Percentiles rank a stretch among this genome's conserved stretches.
These are phyloP conservation scores for Aspergillus coremiiformis DNA, from an alignment of 495 filamentous ascomycete genomes.

Conservation along the genomic window DNA sequence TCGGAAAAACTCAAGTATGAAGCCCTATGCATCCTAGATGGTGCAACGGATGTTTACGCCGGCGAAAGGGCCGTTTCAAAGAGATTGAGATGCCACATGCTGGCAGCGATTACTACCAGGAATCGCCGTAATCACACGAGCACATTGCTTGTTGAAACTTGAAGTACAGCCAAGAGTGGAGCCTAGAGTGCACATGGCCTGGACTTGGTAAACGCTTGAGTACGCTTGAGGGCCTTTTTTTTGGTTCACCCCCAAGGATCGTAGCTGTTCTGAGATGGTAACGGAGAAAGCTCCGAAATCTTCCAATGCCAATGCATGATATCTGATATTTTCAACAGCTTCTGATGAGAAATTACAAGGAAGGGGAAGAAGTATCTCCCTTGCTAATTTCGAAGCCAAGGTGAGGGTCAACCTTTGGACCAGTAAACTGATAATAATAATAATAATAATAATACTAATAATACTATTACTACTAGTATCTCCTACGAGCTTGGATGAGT, in stretches of 20 bases:
- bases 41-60: slow-evolving; percentile 24
- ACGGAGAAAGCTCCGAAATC: slow-evolving; percentile 23
- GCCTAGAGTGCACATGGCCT: slow-evolving; percentile 12
- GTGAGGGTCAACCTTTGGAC: not conserved
- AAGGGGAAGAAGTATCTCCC: not conserved
- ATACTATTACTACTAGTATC: no score
- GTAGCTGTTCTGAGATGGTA: slow-evolving; percentile 11
- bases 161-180: slow-evolving; percentile 9
- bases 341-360: not conserved
- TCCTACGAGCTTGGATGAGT: no score
- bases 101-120: slow-evolving; percentile 10
- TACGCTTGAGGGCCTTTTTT: no score
- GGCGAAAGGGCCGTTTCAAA: slow-evolving; percentile 19
- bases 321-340: not conserved
- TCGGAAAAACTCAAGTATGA: not conserved
- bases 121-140: slow-evolving; percentile 7
- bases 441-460: no score
- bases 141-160: not conserved
- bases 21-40: slow-evolving; percentile 2
- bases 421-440: no score
- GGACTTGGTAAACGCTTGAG: not conserved
- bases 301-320: no score
- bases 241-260: no score
- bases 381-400: slow-evolving; percentile 1
- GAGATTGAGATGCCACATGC: slow-evolving; percentile 3